Evolutionary conservation across 345 rosid genomes (phyloP), one percentile per base, ranked within the genome.

Genomic region (Clarkia xantiana): DNA sequence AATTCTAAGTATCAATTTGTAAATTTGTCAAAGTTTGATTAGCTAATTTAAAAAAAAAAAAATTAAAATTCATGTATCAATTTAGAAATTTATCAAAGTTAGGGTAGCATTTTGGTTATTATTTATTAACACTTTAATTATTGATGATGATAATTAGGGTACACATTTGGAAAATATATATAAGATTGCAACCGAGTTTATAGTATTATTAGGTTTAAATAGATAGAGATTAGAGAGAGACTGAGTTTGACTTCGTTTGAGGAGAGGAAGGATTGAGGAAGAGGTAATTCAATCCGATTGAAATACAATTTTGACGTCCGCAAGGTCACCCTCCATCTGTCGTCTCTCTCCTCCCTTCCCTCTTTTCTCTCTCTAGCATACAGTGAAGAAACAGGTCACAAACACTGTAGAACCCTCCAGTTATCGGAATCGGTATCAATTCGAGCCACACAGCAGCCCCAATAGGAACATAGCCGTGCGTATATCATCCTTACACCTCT

Each of bases 291-390:
- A 77, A 83, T 73, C 80, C 46, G 72, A 83, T 83, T 67, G 72
- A 29, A 80, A 83, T 83, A 60, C 64, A 67, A 63, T 47, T 75
- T 83, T 83, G 93, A 84, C 94, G 94, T 87, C 94, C 96, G 90
- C 91, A 77, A 87, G 87, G 86, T 68, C 78, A 63, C 74, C 48
- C 42, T 46, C 52, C 45, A 49, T 47, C 63, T 48, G 58, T 62
- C 63, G 57, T 63, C 39, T 13, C 52, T 25, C 57, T 60, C 54
- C 49, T 61, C 62, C 60, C 73, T 72, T 42, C 65, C 56, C 62
- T 43, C 4, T 15, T 34, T 36, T 66, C 65, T 64, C 71, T 71
- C 72, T 66, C 75, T 68, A 62, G 63, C 71, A 58, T 54, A 71
- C 89, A 73, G 87, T 85, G 72, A 71, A 72, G 78, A 29, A 74